These are phyloP conservation scores for Eimeria praecox DNA, from an alignment of 169 alveolate species.

Conservation along the genomic window DNA sequence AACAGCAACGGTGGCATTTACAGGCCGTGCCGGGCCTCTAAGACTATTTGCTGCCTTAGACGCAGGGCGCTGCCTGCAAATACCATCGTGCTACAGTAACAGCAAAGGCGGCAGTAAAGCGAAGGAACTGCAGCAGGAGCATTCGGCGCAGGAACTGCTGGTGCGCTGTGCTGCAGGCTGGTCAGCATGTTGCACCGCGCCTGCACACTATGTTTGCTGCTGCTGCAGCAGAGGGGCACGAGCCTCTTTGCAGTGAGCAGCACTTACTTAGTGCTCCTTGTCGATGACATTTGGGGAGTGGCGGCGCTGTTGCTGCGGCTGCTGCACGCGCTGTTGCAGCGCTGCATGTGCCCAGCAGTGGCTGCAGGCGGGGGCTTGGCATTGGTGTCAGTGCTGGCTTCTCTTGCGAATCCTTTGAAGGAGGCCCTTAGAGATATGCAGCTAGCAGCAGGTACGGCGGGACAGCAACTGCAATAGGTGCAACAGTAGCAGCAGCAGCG, in stretches of 20 bases:
- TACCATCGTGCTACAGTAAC: background rate
- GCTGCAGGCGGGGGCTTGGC: constrained; percentile 10
- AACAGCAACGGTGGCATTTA: background rate
- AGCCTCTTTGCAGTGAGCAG: constrained; percentile 34
- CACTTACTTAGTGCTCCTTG: constrained; percentile 20
- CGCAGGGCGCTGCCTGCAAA: no score
- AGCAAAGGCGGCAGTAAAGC: background rate
- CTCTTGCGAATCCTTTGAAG: constrained; percentile 48
- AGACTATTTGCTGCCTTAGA: background rate
- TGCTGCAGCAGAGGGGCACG: constrained; percentile 64
- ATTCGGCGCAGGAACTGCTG: background rate
- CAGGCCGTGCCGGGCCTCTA: background rate
- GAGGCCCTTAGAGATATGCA: constrained; percentile 59
- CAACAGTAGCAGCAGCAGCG: constrained; percentile 19
- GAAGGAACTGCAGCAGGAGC: background rate
- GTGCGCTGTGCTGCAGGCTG: constrained; percentile 34
- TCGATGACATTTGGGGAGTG: constrained; percentile 62
- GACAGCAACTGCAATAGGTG: background rate
- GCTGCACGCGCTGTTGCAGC: constrained; percentile 58
- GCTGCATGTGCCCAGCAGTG: constrained; percentile 60
- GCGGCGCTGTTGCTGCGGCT: constrained; percentile 61
- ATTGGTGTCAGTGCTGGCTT: constrained; percentile 36
- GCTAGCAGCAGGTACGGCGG: constrained; percentile 30
- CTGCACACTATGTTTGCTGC: constrained; percentile 62
- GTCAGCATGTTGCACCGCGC: constrained; percentile 55